Conservation (phyloP, 2,329 filamentous ascomycete genomes). For the Fusarium nisikadoi region DNA sequence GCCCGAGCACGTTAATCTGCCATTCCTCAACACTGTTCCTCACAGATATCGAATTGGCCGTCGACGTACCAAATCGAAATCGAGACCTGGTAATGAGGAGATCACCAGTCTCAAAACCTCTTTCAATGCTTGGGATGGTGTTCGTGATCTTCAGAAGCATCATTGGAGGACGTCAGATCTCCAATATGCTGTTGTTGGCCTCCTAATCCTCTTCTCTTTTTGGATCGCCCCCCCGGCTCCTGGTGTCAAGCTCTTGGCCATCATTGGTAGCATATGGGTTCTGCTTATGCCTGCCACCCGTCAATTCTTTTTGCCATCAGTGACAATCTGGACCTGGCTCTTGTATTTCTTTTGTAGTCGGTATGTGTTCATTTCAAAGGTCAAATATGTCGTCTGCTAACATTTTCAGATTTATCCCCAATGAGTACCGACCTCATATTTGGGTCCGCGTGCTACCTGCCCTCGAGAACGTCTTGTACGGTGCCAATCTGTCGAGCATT, state of each 20-base stretch:
- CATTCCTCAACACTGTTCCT: conserved; percentile 56
- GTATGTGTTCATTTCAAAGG: conserved; percentile 63
- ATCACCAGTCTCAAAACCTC: conserved; percentile 84
- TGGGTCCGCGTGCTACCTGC: conserved; percentile 96
- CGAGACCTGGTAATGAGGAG: conserved; percentile 60
- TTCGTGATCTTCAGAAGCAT: conserved; percentile 79
- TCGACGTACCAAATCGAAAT: conserved; percentile 53
- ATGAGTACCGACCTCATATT: conserved; percentile 89
- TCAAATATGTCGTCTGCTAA: not conserved
- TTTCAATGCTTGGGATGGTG: conserved; percentile 80
- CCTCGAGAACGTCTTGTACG: conserved; percentile 95
- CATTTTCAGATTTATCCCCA: conserved; percentile 79
- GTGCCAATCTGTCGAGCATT: conserved; percentile 95
- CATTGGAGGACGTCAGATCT: conserved; percentile 85
- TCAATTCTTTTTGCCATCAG: conserved; percentile 90
- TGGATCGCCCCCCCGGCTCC: conserved; percentile 85
- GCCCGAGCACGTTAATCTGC: conserved; percentile 55
- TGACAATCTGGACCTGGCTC: conserved; percentile 87
- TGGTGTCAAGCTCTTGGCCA: conserved; percentile 77
- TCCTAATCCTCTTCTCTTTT: conserved; percentile 83
- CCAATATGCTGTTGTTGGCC: conserved; percentile 81
- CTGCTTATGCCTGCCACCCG: conserved; percentile 84
- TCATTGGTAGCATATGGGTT: conserved; percentile 73
- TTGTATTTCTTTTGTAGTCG: conserved; percentile 93
- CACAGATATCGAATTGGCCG: conserved; percentile 54